phyloP scores from a whole-genome alignment of 2,329 filamentous ascomycete species.

The Ophiostoma pallidulum region DNA sequence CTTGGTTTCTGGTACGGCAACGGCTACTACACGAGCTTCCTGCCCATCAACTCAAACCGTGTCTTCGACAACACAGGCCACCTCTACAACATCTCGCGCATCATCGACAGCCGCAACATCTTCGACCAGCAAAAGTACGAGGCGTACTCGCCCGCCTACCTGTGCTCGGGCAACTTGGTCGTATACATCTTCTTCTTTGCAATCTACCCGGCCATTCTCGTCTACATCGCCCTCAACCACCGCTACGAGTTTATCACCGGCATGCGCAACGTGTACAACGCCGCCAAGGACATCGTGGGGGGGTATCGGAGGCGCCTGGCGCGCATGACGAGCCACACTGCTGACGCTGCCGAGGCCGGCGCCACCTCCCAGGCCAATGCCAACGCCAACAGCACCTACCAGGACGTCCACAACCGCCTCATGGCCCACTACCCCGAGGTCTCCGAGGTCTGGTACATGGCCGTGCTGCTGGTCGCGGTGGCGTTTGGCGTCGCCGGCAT shows the following conservation, averaged over 20 bases:
- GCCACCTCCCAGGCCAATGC: background rate
- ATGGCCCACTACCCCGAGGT: constrained; percentile 40
- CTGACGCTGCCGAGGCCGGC: background rate
- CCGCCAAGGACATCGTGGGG: background rate
- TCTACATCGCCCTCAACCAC: constrained; percentile 39
- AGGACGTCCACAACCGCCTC: constrained; percentile 36
- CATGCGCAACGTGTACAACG: constrained; percentile 5
- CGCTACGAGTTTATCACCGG: constrained; percentile 12
- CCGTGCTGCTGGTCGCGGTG: constrained; percentile 34
- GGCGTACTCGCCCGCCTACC: constrained; percentile 42
- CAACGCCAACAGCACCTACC: constrained; percentile 3
- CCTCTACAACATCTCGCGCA: constrained; percentile 37
- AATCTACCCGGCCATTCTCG: constrained; percentile 42
- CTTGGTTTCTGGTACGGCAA: constrained; percentile 50
- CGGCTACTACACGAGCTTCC: constrained; percentile 43
- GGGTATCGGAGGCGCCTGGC: background rate
- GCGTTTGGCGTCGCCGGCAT: constrained; percentile 38
- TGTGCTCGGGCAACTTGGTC: constrained; percentile 38
- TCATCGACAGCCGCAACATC: constrained; percentile 32
- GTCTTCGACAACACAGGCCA: constrained; percentile 40
- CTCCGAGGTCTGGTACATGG: constrained; percentile 46
- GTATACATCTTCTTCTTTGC: constrained; percentile 49
- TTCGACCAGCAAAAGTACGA: constrained; percentile 39
- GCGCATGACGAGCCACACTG: background rate
- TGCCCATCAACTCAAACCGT: constrained; percentile 43